Percentiles rank a stretch among this genome's conserved stretches.
Evolutionary conservation across 768 basidiomycete species (phyloP).

Genomic region (Amylocystis lapponica): DNA sequence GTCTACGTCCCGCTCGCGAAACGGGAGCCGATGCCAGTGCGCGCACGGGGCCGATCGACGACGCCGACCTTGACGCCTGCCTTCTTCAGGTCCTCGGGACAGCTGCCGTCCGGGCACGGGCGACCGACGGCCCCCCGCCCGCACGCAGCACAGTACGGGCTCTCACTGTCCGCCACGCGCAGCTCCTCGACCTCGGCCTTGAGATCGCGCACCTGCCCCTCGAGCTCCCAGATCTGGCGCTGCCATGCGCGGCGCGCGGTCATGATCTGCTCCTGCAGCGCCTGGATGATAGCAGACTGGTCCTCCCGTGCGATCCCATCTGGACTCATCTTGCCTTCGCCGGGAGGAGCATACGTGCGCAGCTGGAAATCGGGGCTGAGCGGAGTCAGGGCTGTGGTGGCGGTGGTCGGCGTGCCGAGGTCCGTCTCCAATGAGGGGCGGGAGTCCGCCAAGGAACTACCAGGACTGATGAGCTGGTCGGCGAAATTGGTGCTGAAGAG

Average conservation of each 20-base stretch:
- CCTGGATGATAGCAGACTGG: constrained; percentile 40
- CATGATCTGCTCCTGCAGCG: constrained; percentile 56
- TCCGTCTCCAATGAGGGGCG: constrained; percentile 37
- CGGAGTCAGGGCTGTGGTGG: constrained; percentile 42
- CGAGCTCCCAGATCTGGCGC: constrained; percentile 68
- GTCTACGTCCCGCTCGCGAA: constrained; percentile 50
- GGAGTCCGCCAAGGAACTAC: constrained; percentile 12
- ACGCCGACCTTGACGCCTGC: constrained; percentile 30
- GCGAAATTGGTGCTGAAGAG: constrained; percentile 69
- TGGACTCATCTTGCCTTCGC: constrained; percentile 27
- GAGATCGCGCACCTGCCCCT: constrained; percentile 65
- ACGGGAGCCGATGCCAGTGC: constrained; percentile 59
- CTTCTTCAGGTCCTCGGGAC: constrained; percentile 19
- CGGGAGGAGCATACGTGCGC: constrained; percentile 9
- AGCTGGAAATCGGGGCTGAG: constrained; percentile 35
- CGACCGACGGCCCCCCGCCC: constrained; percentile 39
- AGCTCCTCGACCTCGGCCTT: constrained; percentile 62
- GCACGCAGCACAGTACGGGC: constrained; percentile 53
- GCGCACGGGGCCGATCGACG: constrained; percentile 59
- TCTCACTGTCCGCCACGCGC: constrained; percentile 31
- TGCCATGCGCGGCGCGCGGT: constrained; percentile 62
- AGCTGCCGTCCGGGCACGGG: constrained; percentile 1
- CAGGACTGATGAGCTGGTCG: constrained; percentile 29
- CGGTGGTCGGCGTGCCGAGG: constrained; percentile 46
- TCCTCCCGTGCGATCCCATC: constrained; percentile 29